These are phyloP conservation scores for Bjerkandera adusta DNA, from an alignment of 1,284 basidiomycete species.

Conservation along the genomic window DNA sequence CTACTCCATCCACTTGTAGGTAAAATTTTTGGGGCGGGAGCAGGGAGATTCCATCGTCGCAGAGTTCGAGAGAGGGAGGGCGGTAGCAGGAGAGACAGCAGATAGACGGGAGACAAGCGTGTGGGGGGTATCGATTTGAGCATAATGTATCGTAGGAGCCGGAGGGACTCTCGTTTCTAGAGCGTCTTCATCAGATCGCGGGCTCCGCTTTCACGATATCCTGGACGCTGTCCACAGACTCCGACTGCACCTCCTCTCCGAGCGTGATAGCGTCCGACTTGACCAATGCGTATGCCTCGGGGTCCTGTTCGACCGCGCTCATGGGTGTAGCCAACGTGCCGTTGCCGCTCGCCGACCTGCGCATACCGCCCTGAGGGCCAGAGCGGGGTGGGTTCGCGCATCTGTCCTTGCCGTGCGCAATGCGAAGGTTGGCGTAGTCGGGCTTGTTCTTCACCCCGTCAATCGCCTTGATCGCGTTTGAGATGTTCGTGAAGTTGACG, in stretches of 20 bases:
- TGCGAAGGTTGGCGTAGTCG: slow-evolving; percentile 79
- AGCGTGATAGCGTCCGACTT: slow-evolving; percentile 17
- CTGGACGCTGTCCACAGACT: slow-evolving; percentile 22
- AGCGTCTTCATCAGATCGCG: slow-evolving; percentile 2
- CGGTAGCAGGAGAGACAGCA: slow-evolving; percentile 1
- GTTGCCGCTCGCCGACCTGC: slow-evolving; percentile 42
- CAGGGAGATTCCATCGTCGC: slow-evolving; percentile 15
- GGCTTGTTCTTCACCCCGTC: slow-evolving; percentile 86
- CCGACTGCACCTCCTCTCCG: slow-evolving; percentile 25
- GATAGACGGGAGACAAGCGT: slow-evolving; percentile 11
- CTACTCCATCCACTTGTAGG: slow-evolving; percentile 11
- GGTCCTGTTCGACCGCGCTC: slow-evolving; percentile 27
- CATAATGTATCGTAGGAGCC: slow-evolving; percentile 7
- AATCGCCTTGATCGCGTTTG: slow-evolving; percentile 94
- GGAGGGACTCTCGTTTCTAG: neutral
- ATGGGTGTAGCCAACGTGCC: slow-evolving; percentile 28
- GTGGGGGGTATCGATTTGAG: slow-evolving; percentile 18
- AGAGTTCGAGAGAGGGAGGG: slow-evolving; percentile 18
- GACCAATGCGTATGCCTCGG: slow-evolving; percentile 18
- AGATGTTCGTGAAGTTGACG: slow-evolving; percentile 91
- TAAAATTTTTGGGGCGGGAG: slow-evolving; percentile 2
- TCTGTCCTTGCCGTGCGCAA: slow-evolving; percentile 92
- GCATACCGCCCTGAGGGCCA: slow-evolving; percentile 63
- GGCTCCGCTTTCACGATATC: slow-evolving; percentile 21
- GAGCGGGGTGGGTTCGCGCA: slow-evolving; percentile 89